These are phyloP conservation scores for Fusarium pseudocircinatum DNA, from an alignment of 2,329 filamentous ascomycete genomes.

Conservation along the genomic window DNA sequence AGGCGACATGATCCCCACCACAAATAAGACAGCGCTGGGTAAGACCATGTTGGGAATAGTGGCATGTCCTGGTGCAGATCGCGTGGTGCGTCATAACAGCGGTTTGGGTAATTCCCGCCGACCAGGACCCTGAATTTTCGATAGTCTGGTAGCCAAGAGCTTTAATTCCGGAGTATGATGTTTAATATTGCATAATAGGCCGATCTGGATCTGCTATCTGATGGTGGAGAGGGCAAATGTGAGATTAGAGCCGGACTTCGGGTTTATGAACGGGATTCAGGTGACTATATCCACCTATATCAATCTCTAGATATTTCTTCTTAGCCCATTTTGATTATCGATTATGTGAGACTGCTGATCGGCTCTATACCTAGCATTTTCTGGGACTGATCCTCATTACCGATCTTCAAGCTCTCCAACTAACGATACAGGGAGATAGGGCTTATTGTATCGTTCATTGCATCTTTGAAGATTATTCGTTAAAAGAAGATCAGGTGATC, in stretches of 20 bases:
- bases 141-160: not conserved
- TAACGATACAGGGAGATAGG: too few species aligned
- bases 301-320: fast-evolving
- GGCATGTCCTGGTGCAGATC: conserved; percentile 3
- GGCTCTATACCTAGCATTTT: fast-evolving
- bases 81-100: not conserved
- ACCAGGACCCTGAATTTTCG: not conserved
- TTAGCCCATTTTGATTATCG: not conserved
- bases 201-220: not conserved
- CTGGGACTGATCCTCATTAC: not conserved
- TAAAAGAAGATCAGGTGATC: too few species aligned
- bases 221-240: not conserved
- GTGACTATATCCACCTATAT: fast-evolving
- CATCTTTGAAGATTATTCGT: too few species aligned
- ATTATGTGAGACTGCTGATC: not conserved
- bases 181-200: not conserved
- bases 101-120: not conserved
- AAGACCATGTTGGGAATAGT: conserved; percentile 16
- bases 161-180: fast-evolving
- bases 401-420: not conserved
- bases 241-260: not conserved
- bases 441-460: too few species aligned
- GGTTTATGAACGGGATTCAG: not conserved
- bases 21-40: conserved; percentile 4
- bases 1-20: not conserved